Percentiles rank a stretch among this genome's conserved stretches.
Conservation (phyloP, 2,329 filamentous ascomycete genomes). For the Alternaria sp. region DNA sequence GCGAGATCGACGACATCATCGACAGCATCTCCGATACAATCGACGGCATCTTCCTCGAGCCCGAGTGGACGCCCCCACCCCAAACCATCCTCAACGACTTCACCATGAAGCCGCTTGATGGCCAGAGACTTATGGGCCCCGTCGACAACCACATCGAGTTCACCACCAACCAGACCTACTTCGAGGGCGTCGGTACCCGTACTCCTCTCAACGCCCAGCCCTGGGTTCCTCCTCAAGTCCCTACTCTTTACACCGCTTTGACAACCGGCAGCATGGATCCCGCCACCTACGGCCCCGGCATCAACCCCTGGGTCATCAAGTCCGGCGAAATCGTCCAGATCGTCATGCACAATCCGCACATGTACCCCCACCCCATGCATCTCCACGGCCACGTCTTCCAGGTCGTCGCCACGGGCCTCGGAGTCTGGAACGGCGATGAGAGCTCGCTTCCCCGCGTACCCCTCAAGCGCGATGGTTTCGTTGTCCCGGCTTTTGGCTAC, state of each 20-base stretch:
- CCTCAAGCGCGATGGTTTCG: slow-evolving; percentile 35
- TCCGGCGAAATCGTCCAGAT: slow-evolving; percentile 48
- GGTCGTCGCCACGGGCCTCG: slow-evolving; percentile 52
- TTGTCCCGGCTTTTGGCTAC: slow-evolving; percentile 34
- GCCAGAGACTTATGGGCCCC: slow-evolving; percentile 62
- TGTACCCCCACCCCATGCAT: slow-evolving; percentile 46
- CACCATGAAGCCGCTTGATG: slow-evolving; percentile 70
- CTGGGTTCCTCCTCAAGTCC: slow-evolving; percentile 75
- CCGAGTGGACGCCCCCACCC: slow-evolving; percentile 59
- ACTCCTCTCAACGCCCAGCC: slow-evolving; percentile 66
- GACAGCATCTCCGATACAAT: slow-evolving; percentile 59
- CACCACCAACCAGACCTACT: slow-evolving; percentile 63
- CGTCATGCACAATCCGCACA: slow-evolving; percentile 41
- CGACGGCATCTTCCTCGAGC: slow-evolving; percentile 58
- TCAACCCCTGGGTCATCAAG: slow-evolving; percentile 42
- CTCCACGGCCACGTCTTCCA: slow-evolving; percentile 63
- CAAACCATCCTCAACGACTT: slow-evolving; percentile 71
- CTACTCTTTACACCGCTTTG: slow-evolving; percentile 77
- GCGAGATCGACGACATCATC: background rate
- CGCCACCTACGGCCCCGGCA: slow-evolving; percentile 30
- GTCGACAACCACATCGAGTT: slow-evolving; percentile 69
- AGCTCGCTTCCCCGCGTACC: slow-evolving; percentile 23
- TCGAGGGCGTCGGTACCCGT: slow-evolving; percentile 62
- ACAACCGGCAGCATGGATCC: slow-evolving; percentile 59
- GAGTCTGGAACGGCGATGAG: slow-evolving; percentile 29